phyloP scores from a whole-genome alignment of 495 filamentous ascomycete species.

The Apiosordaria backusii region DNA sequence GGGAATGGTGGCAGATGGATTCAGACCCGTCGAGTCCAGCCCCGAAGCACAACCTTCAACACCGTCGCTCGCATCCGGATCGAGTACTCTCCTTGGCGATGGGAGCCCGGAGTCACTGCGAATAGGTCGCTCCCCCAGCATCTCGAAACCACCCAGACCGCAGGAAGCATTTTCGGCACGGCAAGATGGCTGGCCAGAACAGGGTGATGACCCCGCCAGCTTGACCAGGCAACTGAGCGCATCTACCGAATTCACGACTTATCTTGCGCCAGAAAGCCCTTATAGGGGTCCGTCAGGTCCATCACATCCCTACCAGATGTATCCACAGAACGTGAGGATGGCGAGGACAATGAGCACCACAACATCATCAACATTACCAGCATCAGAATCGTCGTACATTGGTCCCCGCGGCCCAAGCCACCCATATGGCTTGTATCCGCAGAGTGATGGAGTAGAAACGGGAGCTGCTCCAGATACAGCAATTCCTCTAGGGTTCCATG shows the following conservation, averaged over 20 bases:
- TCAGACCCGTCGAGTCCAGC: constrained; percentile 21
- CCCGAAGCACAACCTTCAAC: constrained; percentile 7
- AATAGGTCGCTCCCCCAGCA: constrained; percentile 40
- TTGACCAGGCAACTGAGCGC: constrained; percentile 29
- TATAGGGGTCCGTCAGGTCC: constrained; percentile 64
- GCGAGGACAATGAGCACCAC: constrained; percentile 62
- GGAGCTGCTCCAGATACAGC: constrained; percentile 20
- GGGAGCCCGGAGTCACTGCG: constrained; percentile 8
- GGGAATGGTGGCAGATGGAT: constrained; percentile 32
- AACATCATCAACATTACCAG: constrained; percentile 55
- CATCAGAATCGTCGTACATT: constrained; percentile 56
- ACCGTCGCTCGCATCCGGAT: constrained; percentile 23
- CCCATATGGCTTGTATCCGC: constrained; percentile 79
- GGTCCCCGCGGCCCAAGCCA: constrained; percentile 70
- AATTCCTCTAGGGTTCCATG: constrained; percentile 74
- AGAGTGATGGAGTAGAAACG: constrained; percentile 51
- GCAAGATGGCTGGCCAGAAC: constrained; percentile 39
- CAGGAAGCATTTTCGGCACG: constrained; percentile 42
- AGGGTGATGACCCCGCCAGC: constrained; percentile 22
- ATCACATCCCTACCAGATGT: constrained; percentile 86
- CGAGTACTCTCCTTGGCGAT: constrained; percentile 8
- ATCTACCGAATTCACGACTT: constrained; percentile 43
- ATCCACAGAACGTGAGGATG: constrained; percentile 66
- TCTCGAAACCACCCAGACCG: constrained; percentile 42
- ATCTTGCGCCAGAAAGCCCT: constrained; percentile 52